Base-by-base conservation (phyloP, 352 stramenopile species). In the Phytopythium delawarense region DNA sequence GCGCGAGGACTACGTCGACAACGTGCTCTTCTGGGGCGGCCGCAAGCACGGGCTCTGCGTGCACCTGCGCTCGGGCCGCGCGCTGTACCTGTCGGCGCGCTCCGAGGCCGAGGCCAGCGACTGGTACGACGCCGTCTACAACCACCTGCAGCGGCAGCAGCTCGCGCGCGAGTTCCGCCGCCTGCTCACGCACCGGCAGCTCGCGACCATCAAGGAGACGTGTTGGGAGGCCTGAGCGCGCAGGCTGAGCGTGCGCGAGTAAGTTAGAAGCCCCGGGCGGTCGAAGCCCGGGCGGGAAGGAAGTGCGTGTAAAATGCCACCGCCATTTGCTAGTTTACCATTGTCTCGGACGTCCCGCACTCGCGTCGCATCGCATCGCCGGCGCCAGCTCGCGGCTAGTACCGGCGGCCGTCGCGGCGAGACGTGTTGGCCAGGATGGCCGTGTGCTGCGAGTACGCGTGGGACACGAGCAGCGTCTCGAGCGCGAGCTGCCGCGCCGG, bases 361-460 rank as follows among this genome's bases (percentile, higher is more conserved):
- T 15, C 25, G 25, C 25, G 3, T 30, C 25, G 25, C 25, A 30
- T 30, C 25, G 25, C 25, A 30, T 30, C 25, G 25, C 11, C 42
- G 18, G 7, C 42, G 25, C 49, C 13, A 16, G 2, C 48, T 23
- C 15, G 18, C 11, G 11, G 20, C 21, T 44, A 92, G 61, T 94
- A 94, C n/a, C 85, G 82, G 28, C 76, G 67, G n/a, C 85, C 85
- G 55, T 94, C 85, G 16, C 81, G 71, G 23, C 85, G 71, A 2
- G 85, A 91, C 0, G 83, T 92, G 59, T 92, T 92, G 45, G 84
- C 67, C 39, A 94, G 72, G 46, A 92, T 88, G 25, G 83, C 74
- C 9, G 81, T 94, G 71, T 90, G 91, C 54, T 89, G 81, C 5
- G 81, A 76, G 59, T 87, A 92, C 16, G 75, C 75, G 51, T 92